Evolutionary conservation across 108 stramenopile species (phyloP).

Genomic region (Aurantiochytrium sp.): DNA sequence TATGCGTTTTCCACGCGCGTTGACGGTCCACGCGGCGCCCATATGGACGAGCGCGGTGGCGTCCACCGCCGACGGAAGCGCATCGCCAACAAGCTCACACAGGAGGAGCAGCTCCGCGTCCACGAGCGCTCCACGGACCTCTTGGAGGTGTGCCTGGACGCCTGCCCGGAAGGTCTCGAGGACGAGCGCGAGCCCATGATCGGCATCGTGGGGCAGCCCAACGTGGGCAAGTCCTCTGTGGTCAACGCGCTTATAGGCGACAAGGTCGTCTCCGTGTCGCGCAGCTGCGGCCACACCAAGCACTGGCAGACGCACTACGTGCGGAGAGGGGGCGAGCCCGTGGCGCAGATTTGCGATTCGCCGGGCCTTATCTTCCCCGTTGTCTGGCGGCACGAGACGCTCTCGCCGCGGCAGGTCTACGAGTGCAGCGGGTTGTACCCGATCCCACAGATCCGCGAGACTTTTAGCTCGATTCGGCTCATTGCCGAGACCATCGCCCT

Average conservation of each 20-base stretch:
- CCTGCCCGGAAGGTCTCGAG: neutral
- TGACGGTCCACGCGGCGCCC: neutral
- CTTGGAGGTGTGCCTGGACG: neutral
- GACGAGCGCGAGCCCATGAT: slow-evolving; percentile 36
- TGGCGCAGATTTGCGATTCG: slow-evolving; percentile 82
- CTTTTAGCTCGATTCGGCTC: slow-evolving; percentile 76
- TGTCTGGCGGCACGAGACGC: slow-evolving; percentile 60
- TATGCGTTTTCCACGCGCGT: neutral
- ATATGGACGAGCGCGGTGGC: neutral
- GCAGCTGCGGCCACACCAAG: slow-evolving; percentile 97
- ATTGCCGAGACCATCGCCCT: slow-evolving; percentile 86
- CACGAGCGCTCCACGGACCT: neutral
- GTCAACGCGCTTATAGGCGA: slow-evolving; percentile 85
- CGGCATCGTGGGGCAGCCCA: slow-evolving; percentile 94
- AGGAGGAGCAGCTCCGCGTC: neutral
- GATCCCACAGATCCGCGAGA: slow-evolving; percentile 93
- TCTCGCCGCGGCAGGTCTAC: slow-evolving; percentile 5
- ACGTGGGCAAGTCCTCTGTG: slow-evolving; percentile 92
- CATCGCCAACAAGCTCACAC: neutral
- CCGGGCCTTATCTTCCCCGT: slow-evolving; percentile 98
- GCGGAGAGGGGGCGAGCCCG: slow-evolving; percentile 56
- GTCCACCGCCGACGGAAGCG: neutral
- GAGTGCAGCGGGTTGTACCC: slow-evolving; percentile 88
- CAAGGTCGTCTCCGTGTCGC: slow-evolving; percentile 84
- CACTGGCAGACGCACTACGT: slow-evolving; percentile 82